These are phyloP conservation scores for Neofusicoccum ribis DNA, from an alignment of 2,329 filamentous ascomycete species.

Conservation along the genomic window DNA sequence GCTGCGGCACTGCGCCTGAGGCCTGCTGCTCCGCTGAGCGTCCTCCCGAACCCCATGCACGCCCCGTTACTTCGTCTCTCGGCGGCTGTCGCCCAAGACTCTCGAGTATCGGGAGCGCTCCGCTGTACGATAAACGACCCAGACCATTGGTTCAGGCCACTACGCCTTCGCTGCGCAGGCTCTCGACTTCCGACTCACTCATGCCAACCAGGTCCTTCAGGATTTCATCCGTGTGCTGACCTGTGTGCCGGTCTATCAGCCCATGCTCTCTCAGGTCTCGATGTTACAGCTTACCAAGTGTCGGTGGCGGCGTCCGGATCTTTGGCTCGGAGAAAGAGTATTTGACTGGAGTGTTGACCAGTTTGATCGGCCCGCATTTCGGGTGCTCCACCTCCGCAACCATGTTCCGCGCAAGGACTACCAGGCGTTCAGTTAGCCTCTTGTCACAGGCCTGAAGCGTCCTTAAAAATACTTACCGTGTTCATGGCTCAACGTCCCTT, in stretches of 20 bases:
- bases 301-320: slow-evolving; percentile 76
- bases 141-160: slow-evolving; percentile 29
- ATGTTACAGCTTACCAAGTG: slow-evolving; percentile 53
- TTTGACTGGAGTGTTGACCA: slow-evolving; percentile 94
- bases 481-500: slow-evolving; percentile 76
- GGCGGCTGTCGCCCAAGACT: neutral
- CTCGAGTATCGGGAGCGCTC: neutral
- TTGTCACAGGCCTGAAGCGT: neutral
- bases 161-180: slow-evolving; percentile 35
- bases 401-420: slow-evolving; percentile 77
- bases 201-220: slow-evolving; percentile 34
- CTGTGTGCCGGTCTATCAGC: neutral
- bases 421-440: slow-evolving; percentile 21
- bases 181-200: slow-evolving; percentile 32
- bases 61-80: neutral
- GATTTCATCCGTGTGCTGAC: slow-evolving; percentile 42
- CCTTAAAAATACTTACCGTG: slow-evolving; percentile 61
- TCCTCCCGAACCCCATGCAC: too few species aligned
- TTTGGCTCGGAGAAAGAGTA: slow-evolving; percentile 80
- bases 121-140: neutral
- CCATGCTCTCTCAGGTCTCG: slow-evolving; percentile 33
- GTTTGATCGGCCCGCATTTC: slow-evolving; percentile 78
- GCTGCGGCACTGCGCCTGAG: neutral
- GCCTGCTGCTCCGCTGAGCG: too few species aligned
- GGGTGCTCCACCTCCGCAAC: slow-evolving; percentile 83